Conservation (phyloP, 345 rosid genomes). For the Dimocarpus longan region DNA sequence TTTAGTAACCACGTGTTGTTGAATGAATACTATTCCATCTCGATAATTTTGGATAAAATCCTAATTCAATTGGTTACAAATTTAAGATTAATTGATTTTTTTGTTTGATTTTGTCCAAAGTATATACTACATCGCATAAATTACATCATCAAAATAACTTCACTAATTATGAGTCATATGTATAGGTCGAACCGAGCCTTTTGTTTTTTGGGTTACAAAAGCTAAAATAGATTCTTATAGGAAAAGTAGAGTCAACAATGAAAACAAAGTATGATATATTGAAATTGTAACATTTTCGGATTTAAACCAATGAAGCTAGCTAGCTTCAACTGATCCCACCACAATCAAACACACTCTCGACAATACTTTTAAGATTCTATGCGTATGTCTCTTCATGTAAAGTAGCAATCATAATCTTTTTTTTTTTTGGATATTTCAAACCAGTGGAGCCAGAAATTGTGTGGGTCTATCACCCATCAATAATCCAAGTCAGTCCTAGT, state of each 20-base stretch:
- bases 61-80: too few species aligned
- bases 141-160: background rate
- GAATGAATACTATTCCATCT: too few species aligned
- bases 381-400: background rate
- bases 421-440: background rate
- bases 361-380: slow-evolving; percentile 13
- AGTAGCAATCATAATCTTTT: background rate
- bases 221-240: background rate
- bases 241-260: background rate
- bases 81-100: too few species aligned
- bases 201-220: too few species aligned
- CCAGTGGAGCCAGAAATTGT: background rate
- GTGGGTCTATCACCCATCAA: slow-evolving; percentile 5
- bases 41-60: too few species aligned
- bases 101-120: too few species aligned
- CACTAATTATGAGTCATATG: background rate
- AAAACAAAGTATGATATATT: background rate
- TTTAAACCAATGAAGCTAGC: background rate
- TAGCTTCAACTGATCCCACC: slow-evolving; percentile 5
- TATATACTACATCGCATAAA: too few species aligned
- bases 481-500: background rate
- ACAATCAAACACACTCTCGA: slow-evolving; percentile 7
- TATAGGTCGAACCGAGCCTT: background rate
- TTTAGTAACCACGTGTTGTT: too few species aligned
- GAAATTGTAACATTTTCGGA: background rate